Conservation (phyloP, 148 eudicot genomes). For the Heliamphora exappendiculata region DNA sequence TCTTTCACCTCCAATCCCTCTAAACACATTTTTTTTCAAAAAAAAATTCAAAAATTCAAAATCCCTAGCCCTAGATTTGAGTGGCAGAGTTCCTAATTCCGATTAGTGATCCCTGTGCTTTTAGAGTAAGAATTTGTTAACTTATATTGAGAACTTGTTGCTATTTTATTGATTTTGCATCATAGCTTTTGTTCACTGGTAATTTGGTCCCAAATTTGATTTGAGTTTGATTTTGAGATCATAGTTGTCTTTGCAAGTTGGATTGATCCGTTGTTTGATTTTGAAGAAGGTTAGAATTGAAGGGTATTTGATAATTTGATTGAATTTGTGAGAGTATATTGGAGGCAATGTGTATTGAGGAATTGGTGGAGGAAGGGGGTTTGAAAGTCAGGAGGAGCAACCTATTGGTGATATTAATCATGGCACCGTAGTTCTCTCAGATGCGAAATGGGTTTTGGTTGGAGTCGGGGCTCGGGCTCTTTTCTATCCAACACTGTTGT, state of each 20-base stretch:
- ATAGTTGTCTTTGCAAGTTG: neutral
- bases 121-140: neutral
- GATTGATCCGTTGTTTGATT: neutral
- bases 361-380: slow-evolving; percentile 26
- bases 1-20: neutral
- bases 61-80: neutral
- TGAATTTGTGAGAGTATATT: slow-evolving; percentile 5
- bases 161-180: neutral
- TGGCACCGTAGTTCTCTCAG: slow-evolving; percentile 33
- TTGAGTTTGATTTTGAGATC: neutral
- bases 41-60: neutral
- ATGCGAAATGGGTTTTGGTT: slow-evolving; percentile 50
- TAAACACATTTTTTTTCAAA: neutral
- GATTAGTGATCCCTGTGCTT: neutral
- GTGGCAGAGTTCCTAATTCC: neutral
- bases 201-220: neutral
- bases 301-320: slow-evolving; percentile 2
- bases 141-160: neutral
- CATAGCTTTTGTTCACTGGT: neutral
- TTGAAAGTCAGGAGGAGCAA: slow-evolving; percentile 6
- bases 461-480: slow-evolving; percentile 80
- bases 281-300: neutral
- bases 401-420: slow-evolving; percentile 5
- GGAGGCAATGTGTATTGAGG: slow-evolving; percentile 61
- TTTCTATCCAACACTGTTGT: slow-evolving; percentile 75